Base-by-base conservation (phyloP, 192 early-diverging fungal genomes). In the Podila epigama region DNA sequence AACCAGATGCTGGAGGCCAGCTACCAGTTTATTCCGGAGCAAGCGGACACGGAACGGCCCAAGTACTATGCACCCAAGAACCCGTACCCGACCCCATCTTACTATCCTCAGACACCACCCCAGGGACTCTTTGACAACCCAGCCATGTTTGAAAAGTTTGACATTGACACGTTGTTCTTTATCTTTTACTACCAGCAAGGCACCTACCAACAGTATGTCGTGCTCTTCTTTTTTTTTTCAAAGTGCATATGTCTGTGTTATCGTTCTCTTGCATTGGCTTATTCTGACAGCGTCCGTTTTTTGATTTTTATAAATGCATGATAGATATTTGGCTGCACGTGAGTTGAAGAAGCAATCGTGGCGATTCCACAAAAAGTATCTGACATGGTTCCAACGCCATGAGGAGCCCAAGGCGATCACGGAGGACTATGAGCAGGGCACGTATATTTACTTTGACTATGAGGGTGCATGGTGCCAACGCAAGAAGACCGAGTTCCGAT, bases 371-470 rank as follows among this genome's bases (percentile, higher is more conserved):
- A 99, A 97, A 86, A 95, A 97, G 86, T 97, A 95, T 66, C 80
- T 92, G 55, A 98, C 97, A 51, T 99, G 97, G 97, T 99, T 99
- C 84, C 97, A 99, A 81, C 90, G 97, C 18, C 95, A 93, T 73
- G 95, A 98, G 67, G 96, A 99, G 82, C 97, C 97, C 42, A 93
- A 92, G 78, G 89, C 89, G 13, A 97, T 97, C 52, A 99, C 94
- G 18, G 96, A 97, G 66, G 94, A 97, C 68, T 99, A 93, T 84
- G 97, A 99, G 81, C 92, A 94, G 77, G 97, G 97, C 27, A 97
- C 97, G 25, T 99, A 99, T 70, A 89, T 98, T 34, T 99, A 98
- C 82, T 99, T 99, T 88, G 97, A 99, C 79, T 98, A 95, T 66
- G 96, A 99, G 79, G 93, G 92, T 18, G 91, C 91, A 25, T 99